Conservation (phyloP, 1,139 yeast species). For the Yarrowia galli region DNA sequence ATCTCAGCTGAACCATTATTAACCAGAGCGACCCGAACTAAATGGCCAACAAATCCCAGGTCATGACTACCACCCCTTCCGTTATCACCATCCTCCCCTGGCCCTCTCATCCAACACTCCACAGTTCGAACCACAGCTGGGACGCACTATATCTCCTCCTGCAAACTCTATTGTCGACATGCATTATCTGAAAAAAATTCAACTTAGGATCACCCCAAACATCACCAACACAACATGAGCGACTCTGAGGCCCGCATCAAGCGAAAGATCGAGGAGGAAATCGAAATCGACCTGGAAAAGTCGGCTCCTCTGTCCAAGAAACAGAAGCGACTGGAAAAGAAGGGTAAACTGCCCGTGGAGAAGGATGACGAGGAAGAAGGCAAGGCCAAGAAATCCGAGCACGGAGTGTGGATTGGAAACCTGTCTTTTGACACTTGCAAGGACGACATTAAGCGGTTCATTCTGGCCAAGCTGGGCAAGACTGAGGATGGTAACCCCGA, state of each 20-base stretch:
- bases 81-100: no score
- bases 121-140: not conserved
- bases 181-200: slow-evolving; percentile 42
- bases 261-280: slow-evolving; percentile 53
- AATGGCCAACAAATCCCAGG: no score
- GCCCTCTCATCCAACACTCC: not conserved
- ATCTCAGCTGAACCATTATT: no score
- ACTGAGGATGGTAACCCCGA: slow-evolving; percentile 49
- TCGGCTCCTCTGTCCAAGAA: slow-evolving; percentile 89
- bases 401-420: slow-evolving; percentile 95
- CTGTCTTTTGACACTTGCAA: slow-evolving; percentile 82
- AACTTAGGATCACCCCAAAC: not conserved
- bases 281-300: slow-evolving; percentile 79
- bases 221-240: slow-evolving; percentile 9
- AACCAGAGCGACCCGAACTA: no score
- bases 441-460: slow-evolving; percentile 73
- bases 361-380: slow-evolving; percentile 42
- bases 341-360: slow-evolving; percentile 53
- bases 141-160: not conserved
- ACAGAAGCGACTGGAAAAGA: slow-evolving; percentile 84
- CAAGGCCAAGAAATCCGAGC: slow-evolving; percentile 57
- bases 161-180: slow-evolving; percentile 1
- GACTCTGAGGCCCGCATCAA: slow-evolving; percentile 26
- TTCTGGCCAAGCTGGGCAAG: slow-evolving; percentile 67
- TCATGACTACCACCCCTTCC: no score